Evolutionary conservation across 2,329 filamentous ascomycete species (phyloP), one percentile per base, ranked within the genome.

Genomic region (Colletotrichum sp.): DNA sequence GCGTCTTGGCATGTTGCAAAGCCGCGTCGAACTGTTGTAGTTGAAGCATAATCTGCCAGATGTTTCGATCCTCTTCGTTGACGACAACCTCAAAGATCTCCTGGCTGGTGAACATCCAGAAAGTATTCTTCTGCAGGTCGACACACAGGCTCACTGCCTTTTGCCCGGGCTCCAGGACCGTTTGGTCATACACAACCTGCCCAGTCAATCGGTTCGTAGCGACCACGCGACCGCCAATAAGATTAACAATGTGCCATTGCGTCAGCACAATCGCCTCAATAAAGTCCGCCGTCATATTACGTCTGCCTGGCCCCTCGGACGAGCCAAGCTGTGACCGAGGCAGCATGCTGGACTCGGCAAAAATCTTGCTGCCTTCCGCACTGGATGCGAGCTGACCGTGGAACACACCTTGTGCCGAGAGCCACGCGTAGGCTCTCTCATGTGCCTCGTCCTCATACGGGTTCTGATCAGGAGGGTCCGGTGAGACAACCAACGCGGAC

Each of bases 11-110:
- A 85, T 97, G 97, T 79, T 93, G 93, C 76, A 98, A 90, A 8
- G 97, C 97, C 25, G 93, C 91, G 79, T 98, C 96, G 79, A 98
- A 99, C 79, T 97, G 93, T 80, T 98, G 94, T 79, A 93, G 91
- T 80, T 94, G 92, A 75, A 98, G 90, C 92, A 99, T 95, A 69
- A 99, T 95, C 82, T 95, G 95, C 97, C 97, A 99, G 19, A 99
- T 92, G 83, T 99, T 95, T 79, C 97, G 89, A 79, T 96, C 95
- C 84, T 99, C 97, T 72, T 99, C 95, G 61, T 93, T 94, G 15
- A 96, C 94, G 15, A 97, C 95, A 75, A 99, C 94, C 85, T 99
- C 97, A 80, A 96, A 98, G 67, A 99, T 98, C 81, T 98, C 96
- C 72, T 95, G 91, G 0, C 92, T 91, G 1, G 96, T 99, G 82